Evolutionary conservation across 345 rosid species (phyloP).

Genomic region (Litchi chinensis): DNA sequence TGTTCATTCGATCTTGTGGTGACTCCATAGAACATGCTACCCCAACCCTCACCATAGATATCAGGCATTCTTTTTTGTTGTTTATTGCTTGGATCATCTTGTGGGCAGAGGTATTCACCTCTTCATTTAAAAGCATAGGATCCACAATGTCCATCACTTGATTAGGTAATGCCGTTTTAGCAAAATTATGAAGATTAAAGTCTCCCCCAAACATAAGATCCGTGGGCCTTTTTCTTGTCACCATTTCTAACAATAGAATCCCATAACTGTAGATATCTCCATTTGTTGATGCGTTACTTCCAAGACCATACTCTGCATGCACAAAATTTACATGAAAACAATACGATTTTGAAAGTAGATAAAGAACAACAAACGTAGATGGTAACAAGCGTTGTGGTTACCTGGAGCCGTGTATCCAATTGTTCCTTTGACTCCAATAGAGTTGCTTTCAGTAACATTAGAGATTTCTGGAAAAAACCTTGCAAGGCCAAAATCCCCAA

Average conservation of each 20-base stretch:
- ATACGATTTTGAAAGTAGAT: neutral
- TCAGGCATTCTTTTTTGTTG: neutral
- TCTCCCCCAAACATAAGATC: constrained; percentile 23
- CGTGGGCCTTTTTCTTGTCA: constrained; percentile 27
- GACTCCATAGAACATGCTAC: constrained; percentile 4
- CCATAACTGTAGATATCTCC: constrained; percentile 39
- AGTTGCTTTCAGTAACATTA: neutral
- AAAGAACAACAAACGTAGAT: too few species aligned
- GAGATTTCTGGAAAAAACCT: neutral
- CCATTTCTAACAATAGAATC: constrained; percentile 30
- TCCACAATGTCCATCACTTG: neutral
- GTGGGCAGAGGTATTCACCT: neutral
- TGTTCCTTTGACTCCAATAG: constrained; percentile 14
- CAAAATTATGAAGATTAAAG: constrained; percentile 18
- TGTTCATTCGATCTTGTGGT: constrained; percentile 11
- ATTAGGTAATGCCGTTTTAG: constrained; percentile 15
- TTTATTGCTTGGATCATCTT: too few species aligned
- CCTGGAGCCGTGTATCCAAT: constrained; percentile 26
- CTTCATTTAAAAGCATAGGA: neutral
- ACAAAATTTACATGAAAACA: neutral
- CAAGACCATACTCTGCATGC: constrained; percentile 35
- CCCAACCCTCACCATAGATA: constrained; percentile 2
- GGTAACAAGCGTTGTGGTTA: neutral
- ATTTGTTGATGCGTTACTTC: constrained; percentile 11
- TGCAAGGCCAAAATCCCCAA: neutral